Evolutionary conservation across 768 basidiomycete species (phyloP).

Genomic region (Suillus brevipes): DNA sequence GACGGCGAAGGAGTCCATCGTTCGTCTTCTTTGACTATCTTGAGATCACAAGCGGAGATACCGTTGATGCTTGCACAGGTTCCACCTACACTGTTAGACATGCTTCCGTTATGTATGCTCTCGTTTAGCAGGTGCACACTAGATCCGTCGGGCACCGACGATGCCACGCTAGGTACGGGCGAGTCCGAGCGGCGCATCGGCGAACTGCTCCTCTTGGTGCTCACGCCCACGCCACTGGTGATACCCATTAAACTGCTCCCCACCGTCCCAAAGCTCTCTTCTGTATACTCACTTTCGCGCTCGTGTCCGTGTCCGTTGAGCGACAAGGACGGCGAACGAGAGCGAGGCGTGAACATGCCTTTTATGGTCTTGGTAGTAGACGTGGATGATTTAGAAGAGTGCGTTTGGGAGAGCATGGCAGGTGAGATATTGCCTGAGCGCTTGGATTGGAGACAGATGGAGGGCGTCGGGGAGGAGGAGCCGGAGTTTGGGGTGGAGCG

Average conservation of each 20-base stretch:
- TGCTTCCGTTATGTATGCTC: background rate
- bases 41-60: conserved; percentile 33
- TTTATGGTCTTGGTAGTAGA: conserved; percentile 57
- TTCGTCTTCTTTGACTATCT: conserved; percentile 41
- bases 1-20: conserved; percentile 8
- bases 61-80: conserved; percentile 5
- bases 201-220: background rate
- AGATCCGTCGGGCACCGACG: conserved; percentile 1
- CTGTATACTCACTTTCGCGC: conserved; percentile 29
- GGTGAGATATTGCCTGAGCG: background rate
- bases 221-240: background rate
- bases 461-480: background rate
- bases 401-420: background rate
- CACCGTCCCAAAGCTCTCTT: conserved; percentile 59
- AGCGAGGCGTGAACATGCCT: conserved; percentile 55
- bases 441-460: background rate
- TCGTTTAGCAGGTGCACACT: background rate
- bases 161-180: conserved; percentile 8
- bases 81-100: background rate
- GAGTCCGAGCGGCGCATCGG: conserved; percentile 4
- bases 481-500: background rate
- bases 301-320: conserved; percentile 14
- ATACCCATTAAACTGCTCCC: conserved; percentile 45
- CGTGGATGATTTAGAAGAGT: background rate
- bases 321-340: conserved; percentile 49